phyloP scores from a whole-genome alignment of 345 rosid species.

The Acer yangbiense region DNA sequence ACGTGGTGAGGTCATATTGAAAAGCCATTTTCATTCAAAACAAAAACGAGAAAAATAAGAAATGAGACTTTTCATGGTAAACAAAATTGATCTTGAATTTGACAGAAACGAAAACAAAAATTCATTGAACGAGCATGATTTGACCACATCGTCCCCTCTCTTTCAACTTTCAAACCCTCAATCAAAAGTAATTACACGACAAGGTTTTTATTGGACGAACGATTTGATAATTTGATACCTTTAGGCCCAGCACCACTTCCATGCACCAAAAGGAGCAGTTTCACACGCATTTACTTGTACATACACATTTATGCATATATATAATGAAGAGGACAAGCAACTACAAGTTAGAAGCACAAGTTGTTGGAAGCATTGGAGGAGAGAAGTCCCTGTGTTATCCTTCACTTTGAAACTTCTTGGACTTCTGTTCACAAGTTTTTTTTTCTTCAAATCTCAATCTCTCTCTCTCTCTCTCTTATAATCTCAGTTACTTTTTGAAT shows the following conservation, averaged over 20 bases:
- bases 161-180: neutral
- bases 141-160: conserved; percentile 19
- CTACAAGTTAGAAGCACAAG: conserved; percentile 18
- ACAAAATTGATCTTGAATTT: neutral
- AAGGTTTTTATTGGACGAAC: too few relatives aligned
- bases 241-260: neutral
- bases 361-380: conserved; percentile 30
- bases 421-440: neutral
- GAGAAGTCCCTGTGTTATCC: conserved; percentile 28
- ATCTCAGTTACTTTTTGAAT: too few relatives aligned
- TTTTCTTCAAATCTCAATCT: neutral
- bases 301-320: neutral
- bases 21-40: neutral
- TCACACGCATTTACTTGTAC: neutral
- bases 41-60: neutral
- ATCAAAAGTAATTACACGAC: too few relatives aligned
- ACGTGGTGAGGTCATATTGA: neutral
- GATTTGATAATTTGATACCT: too few relatives aligned
- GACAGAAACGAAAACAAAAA: neutral
- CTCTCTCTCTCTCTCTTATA: neutral
- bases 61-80: neutral
- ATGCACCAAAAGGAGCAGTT: neutral
- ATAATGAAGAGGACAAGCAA: conserved; percentile 16
- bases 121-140: conserved; percentile 3
- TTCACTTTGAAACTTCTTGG: neutral